These are phyloP conservation scores for Stachybotrys chartarum DNA, from an alignment of 2,329 filamentous ascomycete genomes.

Conservation along the genomic window DNA sequence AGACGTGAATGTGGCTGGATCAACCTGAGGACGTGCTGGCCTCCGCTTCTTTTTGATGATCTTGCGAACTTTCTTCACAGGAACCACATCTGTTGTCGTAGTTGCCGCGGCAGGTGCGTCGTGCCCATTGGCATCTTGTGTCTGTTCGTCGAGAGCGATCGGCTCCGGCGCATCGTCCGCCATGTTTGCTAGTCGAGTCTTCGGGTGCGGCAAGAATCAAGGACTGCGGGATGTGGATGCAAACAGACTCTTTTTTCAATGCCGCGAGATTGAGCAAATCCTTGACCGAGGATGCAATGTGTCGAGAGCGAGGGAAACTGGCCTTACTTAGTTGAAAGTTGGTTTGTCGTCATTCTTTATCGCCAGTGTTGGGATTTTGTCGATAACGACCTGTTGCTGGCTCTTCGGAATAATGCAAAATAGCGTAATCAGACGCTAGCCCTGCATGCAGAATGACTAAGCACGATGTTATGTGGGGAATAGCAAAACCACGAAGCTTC, in stretches of 20 bases:
- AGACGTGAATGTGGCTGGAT: slow-evolving; percentile 72
- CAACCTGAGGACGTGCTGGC: slow-evolving; percentile 85
- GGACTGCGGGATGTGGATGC: no score
- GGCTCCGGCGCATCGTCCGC: background rate
- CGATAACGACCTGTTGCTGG: background rate
- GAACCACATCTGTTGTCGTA: background rate
- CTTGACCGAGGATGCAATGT: background rate
- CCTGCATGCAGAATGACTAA: background rate
- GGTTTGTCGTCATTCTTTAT: background rate
- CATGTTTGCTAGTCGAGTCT: background rate
- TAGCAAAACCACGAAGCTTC: background rate
- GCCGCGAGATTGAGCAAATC: no score
- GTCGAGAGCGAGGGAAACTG: background rate
- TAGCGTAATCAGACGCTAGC: background rate
- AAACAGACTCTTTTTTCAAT: no score
- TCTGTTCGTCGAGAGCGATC: background rate
- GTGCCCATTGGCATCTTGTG: background rate
- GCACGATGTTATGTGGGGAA: no score
- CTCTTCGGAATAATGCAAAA: background rate
- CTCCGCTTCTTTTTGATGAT: slow-evolving; percentile 79
- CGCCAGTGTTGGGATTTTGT: background rate
- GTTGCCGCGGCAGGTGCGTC: background rate
- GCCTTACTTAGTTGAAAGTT: background rate
- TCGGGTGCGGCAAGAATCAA: no score
- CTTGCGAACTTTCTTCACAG: slow-evolving; percentile 36